Conservation (phyloP, 192 early-diverging fungal species). For the Obelidium mucronatum region DNA sequence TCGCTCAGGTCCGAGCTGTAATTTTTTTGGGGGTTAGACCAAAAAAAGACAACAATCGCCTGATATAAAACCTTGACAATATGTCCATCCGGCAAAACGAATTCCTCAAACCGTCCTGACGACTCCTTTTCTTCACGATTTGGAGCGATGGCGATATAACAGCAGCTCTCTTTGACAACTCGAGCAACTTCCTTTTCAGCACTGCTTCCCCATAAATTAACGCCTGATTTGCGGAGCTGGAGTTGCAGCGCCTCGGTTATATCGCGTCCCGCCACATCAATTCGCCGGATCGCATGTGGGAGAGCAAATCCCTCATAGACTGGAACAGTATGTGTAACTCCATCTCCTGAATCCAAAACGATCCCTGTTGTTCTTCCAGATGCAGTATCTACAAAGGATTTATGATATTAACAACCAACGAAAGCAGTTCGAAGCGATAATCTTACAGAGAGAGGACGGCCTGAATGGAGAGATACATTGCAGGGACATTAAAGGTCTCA, state of each 20-base stretch:
- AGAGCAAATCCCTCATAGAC: constrained; percentile 98
- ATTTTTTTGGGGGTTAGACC: not conserved
- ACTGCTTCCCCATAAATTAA: constrained; percentile 81
- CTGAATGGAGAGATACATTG: constrained; percentile 96
- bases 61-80: constrained; percentile 74
- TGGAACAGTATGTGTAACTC: constrained; percentile 93
- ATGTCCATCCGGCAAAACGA: constrained; percentile 83
- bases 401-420: too few relatives aligned
- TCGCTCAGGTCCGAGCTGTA: constrained; percentile 85
- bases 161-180: constrained; percentile 95
- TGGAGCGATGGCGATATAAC: constrained; percentile 90
- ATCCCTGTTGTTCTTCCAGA: constrained; percentile 98
- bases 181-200: constrained; percentile 97
- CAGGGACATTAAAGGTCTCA: constrained; percentile 99
- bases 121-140: constrained; percentile 94
- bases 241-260: constrained; percentile 92
- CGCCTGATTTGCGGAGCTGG: constrained; percentile 90
- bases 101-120: constrained; percentile 76
- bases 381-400: constrained; percentile 77
- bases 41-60: not conserved
- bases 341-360: constrained; percentile 95
- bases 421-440: not conserved
- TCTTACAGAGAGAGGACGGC: constrained; percentile 92
- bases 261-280: constrained; percentile 94
- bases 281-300: constrained; percentile 89